Percentiles rank a stretch among this genome's conserved stretches.
These are phyloP conservation scores for Ophiostoma perfectum DNA, from an alignment of 2,329 filamentous ascomycete species.

Conservation along the genomic window DNA sequence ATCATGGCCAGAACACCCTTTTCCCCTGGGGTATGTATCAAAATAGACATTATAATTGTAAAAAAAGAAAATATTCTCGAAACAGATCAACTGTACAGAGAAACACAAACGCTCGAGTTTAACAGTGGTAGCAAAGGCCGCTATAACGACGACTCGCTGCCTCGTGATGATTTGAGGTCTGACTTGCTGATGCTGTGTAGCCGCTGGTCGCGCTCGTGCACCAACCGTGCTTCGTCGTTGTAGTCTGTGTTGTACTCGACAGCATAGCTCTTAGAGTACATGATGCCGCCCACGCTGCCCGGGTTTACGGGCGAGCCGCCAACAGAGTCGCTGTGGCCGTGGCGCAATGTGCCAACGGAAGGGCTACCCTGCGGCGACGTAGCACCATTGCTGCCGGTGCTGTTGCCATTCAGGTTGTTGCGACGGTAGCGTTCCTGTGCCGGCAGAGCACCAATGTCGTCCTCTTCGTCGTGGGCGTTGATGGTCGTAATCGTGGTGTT, in stretches of 20 bases:
- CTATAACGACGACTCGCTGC: slow-evolving; percentile 21
- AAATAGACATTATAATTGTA: neutral
- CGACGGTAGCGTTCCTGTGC: neutral
- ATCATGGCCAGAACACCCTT: slow-evolving; percentile 8
- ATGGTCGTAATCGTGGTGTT: slow-evolving; percentile 21
- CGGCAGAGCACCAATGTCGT: slow-evolving; percentile 5
- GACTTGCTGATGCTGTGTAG: slow-evolving; percentile 17
- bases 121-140: neutral
- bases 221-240: slow-evolving; percentile 24
- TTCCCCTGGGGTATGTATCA: neutral
- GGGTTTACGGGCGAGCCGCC: neutral
- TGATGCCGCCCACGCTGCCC: slow-evolving; percentile 20
- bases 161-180: slow-evolving; percentile 18
- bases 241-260: slow-evolving; percentile 26
- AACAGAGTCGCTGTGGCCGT: neutral
- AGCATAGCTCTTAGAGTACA: slow-evolving; percentile 24
- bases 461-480: slow-evolving; percentile 12
- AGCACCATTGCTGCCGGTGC: slow-evolving; percentile 5
- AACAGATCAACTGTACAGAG: neutral
- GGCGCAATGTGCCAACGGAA: neutral
- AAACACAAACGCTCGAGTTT: neutral
- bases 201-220: slow-evolving; percentile 15
- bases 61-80: neutral
- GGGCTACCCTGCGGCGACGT: neutral
- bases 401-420: neutral